phyloP scores from a whole-genome alignment of 495 filamentous ascomycete species.

The Xylaria scruposa region DNA sequence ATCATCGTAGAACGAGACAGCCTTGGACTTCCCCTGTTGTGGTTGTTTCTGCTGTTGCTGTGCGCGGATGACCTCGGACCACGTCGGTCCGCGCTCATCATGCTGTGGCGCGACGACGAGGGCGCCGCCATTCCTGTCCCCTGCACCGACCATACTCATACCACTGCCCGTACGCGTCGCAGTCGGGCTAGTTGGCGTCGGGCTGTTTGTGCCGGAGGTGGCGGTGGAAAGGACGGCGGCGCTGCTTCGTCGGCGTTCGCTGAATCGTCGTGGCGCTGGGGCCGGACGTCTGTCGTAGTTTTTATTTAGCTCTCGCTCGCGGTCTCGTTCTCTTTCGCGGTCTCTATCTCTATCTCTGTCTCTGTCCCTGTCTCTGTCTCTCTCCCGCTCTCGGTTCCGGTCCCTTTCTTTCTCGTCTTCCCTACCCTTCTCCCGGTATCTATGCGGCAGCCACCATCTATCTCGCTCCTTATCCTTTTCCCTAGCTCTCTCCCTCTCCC shows the following conservation, averaged over 20 bases:
- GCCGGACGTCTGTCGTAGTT: slow-evolving; percentile 23
- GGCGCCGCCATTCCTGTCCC: slow-evolving; percentile 11
- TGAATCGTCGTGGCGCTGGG: slow-evolving; percentile 8
- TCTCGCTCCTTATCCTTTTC: slow-evolving; percentile 20
- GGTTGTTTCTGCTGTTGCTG: slow-evolving; percentile 22
- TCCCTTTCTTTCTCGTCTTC: slow-evolving; percentile 5
- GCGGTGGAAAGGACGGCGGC: neutral
- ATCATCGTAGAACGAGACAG: slow-evolving; percentile 18
- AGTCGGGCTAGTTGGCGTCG: slow-evolving; percentile 10
- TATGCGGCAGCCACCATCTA: neutral
- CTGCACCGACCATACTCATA: neutral
- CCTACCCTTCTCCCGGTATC: neutral
- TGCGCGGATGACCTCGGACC: slow-evolving; percentile 34
- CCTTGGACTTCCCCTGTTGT: slow-evolving; percentile 2
- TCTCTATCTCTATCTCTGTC: slow-evolving; percentile 29
- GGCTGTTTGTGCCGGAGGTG: slow-evolving; percentile 20
- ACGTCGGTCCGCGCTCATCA: slow-evolving; percentile 37
- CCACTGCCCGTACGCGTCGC: neutral
- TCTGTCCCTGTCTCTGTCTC: slow-evolving; percentile 26
- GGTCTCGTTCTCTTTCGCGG: neutral
- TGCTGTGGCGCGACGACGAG: slow-evolving; percentile 11
- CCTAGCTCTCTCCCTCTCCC: slow-evolving; percentile 17
- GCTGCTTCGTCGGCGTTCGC: slow-evolving; percentile 16
- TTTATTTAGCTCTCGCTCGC: slow-evolving; percentile 4
- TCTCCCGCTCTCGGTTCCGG: slow-evolving; percentile 7